phyloP scores from a whole-genome alignment of 257 asterid genomes.

The Jaltomata sinuosa region DNA sequence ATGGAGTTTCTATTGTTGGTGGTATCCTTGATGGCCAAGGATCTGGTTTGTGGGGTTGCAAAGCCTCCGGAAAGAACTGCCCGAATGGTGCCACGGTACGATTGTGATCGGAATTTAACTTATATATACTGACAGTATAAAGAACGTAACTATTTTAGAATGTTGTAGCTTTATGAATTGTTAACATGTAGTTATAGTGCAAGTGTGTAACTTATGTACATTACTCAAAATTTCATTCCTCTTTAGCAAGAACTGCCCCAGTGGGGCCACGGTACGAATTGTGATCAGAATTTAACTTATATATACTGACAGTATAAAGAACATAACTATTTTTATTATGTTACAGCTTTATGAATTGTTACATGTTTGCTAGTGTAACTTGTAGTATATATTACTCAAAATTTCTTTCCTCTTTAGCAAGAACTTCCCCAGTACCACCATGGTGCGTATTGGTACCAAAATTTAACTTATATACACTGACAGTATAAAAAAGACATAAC shows the following conservation, averaged over 20 bases:
- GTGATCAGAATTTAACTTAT: neutral
- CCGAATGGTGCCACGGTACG: neutral
- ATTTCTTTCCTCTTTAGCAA: neutral
- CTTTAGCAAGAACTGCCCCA: neutral
- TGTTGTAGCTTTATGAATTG: too few species aligned
- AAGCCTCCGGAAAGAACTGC: neutral
- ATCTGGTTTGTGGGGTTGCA: neutral
- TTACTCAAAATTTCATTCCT: neutral
- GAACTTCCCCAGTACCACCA: neutral
- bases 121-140: too few species aligned
- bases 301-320: neutral
- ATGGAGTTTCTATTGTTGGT: neutral
- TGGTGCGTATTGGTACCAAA: neutral
- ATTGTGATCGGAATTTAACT: too few species aligned
- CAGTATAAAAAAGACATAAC: neutral
- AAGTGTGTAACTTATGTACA: neutral
- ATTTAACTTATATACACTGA: neutral
- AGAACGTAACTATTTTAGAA: too few species aligned
- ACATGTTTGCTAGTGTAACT: neutral
- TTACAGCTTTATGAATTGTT: too few species aligned
- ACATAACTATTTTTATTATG: neutral
- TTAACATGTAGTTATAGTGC: neutral
- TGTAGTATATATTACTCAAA: neutral
- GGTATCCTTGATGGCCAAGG: neutral
- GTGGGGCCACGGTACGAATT: neutral